These are phyloP conservation scores for Podospora tetraspora DNA, from an alignment of 495 filamentous ascomycete genomes.

Conservation along the genomic window DNA sequence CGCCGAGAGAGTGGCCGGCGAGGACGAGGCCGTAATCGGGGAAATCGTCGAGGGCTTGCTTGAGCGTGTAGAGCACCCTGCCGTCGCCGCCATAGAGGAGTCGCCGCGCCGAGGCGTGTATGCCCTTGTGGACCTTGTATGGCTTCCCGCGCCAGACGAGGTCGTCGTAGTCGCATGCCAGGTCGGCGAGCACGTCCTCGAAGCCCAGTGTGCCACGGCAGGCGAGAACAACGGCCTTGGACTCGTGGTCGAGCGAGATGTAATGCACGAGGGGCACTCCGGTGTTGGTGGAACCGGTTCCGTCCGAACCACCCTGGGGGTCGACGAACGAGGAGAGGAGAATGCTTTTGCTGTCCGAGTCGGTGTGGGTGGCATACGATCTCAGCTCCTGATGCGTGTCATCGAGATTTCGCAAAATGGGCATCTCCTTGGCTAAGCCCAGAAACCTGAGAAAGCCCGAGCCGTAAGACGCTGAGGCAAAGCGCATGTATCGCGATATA, in stretches of 20 bases:
- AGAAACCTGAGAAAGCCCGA: constrained; percentile 64
- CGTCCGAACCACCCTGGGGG: constrained; percentile 66
- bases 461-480: constrained; percentile 73
- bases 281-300: constrained; percentile 64
- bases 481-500: constrained; percentile 69
- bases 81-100: constrained; percentile 62
- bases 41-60: constrained; percentile 65
- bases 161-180: constrained; percentile 77
- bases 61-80: constrained; percentile 61
- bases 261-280: constrained; percentile 76
- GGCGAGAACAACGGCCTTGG: constrained; percentile 69
- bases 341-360: constrained; percentile 61
- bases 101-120: constrained; percentile 68
- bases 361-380: constrained; percentile 66
- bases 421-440: constrained; percentile 54
- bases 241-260: constrained; percentile 70
- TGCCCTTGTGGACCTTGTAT: constrained; percentile 79
- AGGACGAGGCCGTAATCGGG: constrained; percentile 69
- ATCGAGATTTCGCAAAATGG: constrained; percentile 41
- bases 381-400: constrained; percentile 60
- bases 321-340: constrained; percentile 73
- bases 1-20: constrained; percentile 73
- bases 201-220: constrained; percentile 75
- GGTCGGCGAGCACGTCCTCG: constrained; percentile 73
- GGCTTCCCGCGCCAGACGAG: constrained; percentile 58